A percentile compares a stretch with the other conserved stretches of the same genome.
Conservation (phyloP, 2,329 filamentous ascomycete species). For the Blumeria graminis region DNA sequence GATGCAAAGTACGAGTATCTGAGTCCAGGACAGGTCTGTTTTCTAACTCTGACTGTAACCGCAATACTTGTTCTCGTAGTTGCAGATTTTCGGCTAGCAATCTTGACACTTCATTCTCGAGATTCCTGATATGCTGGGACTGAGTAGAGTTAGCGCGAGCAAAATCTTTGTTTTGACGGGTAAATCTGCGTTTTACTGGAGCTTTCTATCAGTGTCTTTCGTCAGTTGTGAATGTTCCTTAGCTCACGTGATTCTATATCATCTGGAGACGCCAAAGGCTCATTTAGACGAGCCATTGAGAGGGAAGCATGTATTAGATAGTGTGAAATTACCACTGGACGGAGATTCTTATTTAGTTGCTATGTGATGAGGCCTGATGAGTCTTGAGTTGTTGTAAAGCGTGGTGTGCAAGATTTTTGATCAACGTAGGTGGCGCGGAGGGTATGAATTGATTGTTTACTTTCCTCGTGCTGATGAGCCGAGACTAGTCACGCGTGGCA, state of each 20-base stretch:
- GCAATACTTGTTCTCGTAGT: slow-evolving; percentile 44
- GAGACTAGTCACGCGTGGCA: too few species aligned
- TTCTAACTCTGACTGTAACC: slow-evolving; percentile 42
- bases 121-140: slow-evolving; percentile 48
- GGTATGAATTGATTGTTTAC: too few species aligned
- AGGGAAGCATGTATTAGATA: slow-evolving; percentile 2
- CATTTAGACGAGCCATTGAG: slow-evolving; percentile 58
- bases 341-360: too few species aligned
- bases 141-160: slow-evolving; percentile 57
- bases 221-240: not conserved
- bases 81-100: slow-evolving; percentile 59
- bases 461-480: slow-evolving; percentile 4
- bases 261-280: slow-evolving; percentile 42
- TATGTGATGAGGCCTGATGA: too few species aligned
- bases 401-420: too few species aligned
- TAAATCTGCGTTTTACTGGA: slow-evolving; percentile 51
- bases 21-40: slow-evolving; percentile 33
- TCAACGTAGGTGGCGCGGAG: too few species aligned
- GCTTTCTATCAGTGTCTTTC: too few species aligned
- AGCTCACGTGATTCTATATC: slow-evolving; percentile 44
- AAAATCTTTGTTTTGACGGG: slow-evolving; percentile 67
- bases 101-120: slow-evolving; percentile 52
- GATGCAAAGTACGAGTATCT: slow-evolving; percentile 40
- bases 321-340: too few species aligned
- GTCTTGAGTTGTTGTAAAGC: too few species aligned